These are phyloP conservation scores for Chimonanthus salicifolius DNA, from an alignment of 164 flowering plant species.

Conservation along the genomic window DNA sequence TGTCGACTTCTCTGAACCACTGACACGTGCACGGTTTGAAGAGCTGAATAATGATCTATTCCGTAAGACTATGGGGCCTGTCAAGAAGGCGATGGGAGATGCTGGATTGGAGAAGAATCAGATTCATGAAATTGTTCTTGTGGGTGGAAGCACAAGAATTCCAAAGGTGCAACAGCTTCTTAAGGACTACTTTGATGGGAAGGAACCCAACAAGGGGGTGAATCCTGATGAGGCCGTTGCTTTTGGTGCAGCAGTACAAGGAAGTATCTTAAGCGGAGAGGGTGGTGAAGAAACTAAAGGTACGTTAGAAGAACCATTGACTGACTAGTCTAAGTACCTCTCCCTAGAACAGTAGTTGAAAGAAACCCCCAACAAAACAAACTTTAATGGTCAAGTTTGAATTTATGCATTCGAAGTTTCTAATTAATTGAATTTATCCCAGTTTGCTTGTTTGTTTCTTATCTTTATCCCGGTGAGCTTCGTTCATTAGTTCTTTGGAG, in stretches of 20 bases:
- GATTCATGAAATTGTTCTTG: constrained; percentile 85
- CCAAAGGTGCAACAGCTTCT: constrained; percentile 89
- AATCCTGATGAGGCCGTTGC: constrained; percentile 79
- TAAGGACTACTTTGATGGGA: constrained; percentile 81
- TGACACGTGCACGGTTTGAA: constrained; percentile 7
- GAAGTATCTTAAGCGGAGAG: constrained; percentile 84
- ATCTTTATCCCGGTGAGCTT: neutral
- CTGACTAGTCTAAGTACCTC: neutral
- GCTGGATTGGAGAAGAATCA: constrained; percentile 15
- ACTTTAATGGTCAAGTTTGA: neutral
- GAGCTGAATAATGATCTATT: constrained; percentile 23
- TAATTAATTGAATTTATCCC: neutral
- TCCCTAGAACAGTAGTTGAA: neutral
- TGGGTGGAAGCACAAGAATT: constrained; percentile 32
- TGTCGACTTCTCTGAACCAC: constrained; percentile 4
- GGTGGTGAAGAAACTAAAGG: constrained; percentile 93
- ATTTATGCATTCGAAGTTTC: too few relatives aligned
- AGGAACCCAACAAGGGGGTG: constrained; percentile 90
- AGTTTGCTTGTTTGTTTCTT: neutral
- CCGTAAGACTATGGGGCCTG: constrained; percentile 90
- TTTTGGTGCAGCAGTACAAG: constrained; percentile 90
- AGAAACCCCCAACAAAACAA: neutral
- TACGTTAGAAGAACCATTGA: constrained; percentile 7
- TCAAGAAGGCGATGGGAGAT: constrained; percentile 49
- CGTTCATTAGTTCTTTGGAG: neutral